These are phyloP conservation scores for Capsicum pubescens DNA, from an alignment of 257 asterid species.

Conservation along the genomic window DNA sequence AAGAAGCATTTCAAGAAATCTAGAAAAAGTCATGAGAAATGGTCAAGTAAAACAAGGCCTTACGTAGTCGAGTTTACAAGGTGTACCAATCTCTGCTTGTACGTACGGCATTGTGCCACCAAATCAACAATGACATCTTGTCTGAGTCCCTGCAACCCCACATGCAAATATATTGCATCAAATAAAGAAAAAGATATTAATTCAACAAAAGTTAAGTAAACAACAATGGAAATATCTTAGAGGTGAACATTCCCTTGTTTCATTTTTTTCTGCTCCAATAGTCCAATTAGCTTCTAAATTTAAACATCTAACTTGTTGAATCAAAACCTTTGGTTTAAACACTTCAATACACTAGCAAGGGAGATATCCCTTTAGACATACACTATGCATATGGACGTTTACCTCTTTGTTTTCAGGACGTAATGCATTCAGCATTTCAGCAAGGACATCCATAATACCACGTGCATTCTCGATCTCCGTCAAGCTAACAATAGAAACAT, in stretches of 20 bases:
- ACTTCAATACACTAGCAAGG: neutral
- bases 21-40: conserved; percentile 18
- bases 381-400: conserved; percentile 24
- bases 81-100: conserved; percentile 35
- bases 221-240: conserved; percentile 19
- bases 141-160: conserved; percentile 67
- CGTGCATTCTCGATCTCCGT: conserved; percentile 96
- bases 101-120: conserved; percentile 37
- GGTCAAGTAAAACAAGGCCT: conserved; percentile 21
- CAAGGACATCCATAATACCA: conserved; percentile 45
- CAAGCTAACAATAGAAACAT: conserved; percentile 57
- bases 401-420: conserved; percentile 95
- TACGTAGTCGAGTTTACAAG: conserved; percentile 35
- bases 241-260: conserved; percentile 9
- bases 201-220: neutral
- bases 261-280: neutral
- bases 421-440: conserved; percentile 60
- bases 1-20: neutral
- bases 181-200: neutral
- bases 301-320: conserved; percentile 7
- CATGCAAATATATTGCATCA: conserved; percentile 31
- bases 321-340: neutral
- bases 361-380: neutral
- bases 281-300: conserved; percentile 1
- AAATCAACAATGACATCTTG: conserved; percentile 35